phyloP scores from a whole-genome alignment of 2,329 filamentous ascomycete genomes.

The Scytalidium lignicola region DNA sequence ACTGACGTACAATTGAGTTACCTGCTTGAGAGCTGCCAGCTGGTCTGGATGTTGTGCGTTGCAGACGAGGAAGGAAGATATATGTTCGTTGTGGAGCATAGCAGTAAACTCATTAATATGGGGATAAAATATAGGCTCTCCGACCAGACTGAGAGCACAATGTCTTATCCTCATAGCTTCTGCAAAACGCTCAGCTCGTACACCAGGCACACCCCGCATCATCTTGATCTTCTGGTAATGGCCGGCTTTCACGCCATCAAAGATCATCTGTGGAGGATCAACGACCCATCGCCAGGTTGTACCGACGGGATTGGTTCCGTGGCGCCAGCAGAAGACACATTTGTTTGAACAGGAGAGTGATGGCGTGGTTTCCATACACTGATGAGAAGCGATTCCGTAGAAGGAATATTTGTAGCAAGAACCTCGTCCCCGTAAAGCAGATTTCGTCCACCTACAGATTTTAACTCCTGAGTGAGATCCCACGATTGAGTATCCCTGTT shows the following conservation, averaged over 20 bases:
- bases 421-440: constrained; percentile 83
- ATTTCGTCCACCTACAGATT: constrained; percentile 98
- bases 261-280: constrained; percentile 84
- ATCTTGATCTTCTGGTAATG: constrained; percentile 99
- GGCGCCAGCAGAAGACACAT: constrained; percentile 98
- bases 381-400: constrained; percentile 92
- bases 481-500: constrained; percentile 94
- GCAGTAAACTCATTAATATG: constrained; percentile 89
- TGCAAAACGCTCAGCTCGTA: constrained; percentile 83
- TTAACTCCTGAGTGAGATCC: constrained; percentile 95
- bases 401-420: constrained; percentile 98
- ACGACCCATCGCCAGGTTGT: constrained; percentile 97
- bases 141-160: constrained; percentile 86
- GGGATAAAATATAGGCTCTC: constrained; percentile 98
- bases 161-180: constrained; percentile 93
- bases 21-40: constrained; percentile 72
- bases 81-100: constrained; percentile 78
- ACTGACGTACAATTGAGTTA: constrained; percentile 93
- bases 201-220: constrained; percentile 88
- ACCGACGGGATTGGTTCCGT: constrained; percentile 93
- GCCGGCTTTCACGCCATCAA: constrained; percentile 80
- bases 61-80: constrained; percentile 93
- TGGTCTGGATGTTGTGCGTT: constrained; percentile 96
- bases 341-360: constrained; percentile 97
- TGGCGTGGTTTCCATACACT: constrained; percentile 97